Evolutionary conservation across 257 asterid species (phyloP).

Genomic region (Striga asiatica): DNA sequence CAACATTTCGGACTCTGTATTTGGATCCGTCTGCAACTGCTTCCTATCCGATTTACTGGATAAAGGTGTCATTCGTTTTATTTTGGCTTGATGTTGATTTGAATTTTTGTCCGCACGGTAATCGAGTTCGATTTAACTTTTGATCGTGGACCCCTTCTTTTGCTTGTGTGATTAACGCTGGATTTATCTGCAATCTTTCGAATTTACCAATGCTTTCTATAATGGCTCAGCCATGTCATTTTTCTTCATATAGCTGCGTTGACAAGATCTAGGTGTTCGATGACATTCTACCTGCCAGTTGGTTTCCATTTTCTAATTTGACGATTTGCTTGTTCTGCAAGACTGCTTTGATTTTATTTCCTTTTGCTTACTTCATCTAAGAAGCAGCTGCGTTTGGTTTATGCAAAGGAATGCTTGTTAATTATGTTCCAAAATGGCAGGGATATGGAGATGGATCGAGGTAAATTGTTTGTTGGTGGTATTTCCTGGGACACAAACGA

Average conservation of each 20-base stretch:
- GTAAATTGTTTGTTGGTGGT: conserved; percentile 86
- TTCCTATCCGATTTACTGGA: conserved; percentile 41
- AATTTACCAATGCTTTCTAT: conserved; percentile 22
- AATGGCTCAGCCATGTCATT: too few species aligned
- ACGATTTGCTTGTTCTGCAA: conserved; percentile 3
- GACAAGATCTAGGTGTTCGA: conserved; percentile 7
- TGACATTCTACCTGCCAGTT: conserved; percentile 1
- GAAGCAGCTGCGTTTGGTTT: background rate
- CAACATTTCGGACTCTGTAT: conserved; percentile 35
- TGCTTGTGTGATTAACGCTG: conserved; percentile 8
- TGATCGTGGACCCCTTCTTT: conserved; percentile 7
- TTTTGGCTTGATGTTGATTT: background rate
- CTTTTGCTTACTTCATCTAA: background rate
- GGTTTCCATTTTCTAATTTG: background rate
- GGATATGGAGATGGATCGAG: conserved; percentile 47
- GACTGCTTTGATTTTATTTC: background rate
- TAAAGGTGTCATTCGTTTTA: conserved; percentile 34
- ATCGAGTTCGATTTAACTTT: conserved; percentile 25
- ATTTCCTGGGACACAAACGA: conserved; percentile 95
- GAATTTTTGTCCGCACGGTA: background rate
- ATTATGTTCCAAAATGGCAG: conserved; percentile 20
- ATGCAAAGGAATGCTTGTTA: background rate
- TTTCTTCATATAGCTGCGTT: too few species aligned
- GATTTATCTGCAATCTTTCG: conserved; percentile 13
- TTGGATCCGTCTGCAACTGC: conserved; percentile 51